Base-by-base conservation (phyloP, 441 rosid species). In the Erodium texanum region DNA sequence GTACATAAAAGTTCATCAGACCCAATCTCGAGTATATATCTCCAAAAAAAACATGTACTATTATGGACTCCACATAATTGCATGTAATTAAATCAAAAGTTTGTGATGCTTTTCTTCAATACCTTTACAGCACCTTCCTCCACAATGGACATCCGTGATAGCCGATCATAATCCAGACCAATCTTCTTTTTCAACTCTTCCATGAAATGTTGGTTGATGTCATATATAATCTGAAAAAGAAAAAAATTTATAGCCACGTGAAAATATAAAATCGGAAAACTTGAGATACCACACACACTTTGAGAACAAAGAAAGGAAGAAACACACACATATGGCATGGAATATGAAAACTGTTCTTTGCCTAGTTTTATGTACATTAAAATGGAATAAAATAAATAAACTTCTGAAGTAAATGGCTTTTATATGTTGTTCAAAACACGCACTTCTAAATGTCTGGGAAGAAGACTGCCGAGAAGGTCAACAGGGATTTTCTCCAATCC, bases 71-170 rank as follows among this genome's bases (percentile, higher is more conserved):
- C 3, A 18, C 15, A 14, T n/a, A n/a, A 62, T 62, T 61, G 18
- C 16, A 24, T 14, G 24, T 61, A 63, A 1, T 32, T 11, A 63
- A 63, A 7, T n/a, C 22, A 34, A 32, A 32, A 64, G 48, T 64
- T 64, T 18, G 48, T 29, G 66, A 64, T 64, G 32, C 27, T 68
- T 34, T 43, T 58, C 65, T 24, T 18, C 73, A 59, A 52, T 80
- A 83, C 87, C 87, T 83, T 83, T 23, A 73, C 78, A 43, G 85
- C 85, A 71, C 87, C 85, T 66, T 84, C 87, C 78, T 84, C 87
- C 45, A 84, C 66, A 66, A 84, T 78, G 66, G 87, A 84, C 87
- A 84, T 80, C 70, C 79, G 74, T 41, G 85, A 77, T 32, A 84
- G 75, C 61, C 84, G 74, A 64, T 82, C 81, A 23, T 82, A 82